Percentiles rank a stretch among this genome's conserved stretches.
Conservation (phyloP, 495 filamentous ascomycete species). For the Podospora bellae-mahoneyi region DNA sequence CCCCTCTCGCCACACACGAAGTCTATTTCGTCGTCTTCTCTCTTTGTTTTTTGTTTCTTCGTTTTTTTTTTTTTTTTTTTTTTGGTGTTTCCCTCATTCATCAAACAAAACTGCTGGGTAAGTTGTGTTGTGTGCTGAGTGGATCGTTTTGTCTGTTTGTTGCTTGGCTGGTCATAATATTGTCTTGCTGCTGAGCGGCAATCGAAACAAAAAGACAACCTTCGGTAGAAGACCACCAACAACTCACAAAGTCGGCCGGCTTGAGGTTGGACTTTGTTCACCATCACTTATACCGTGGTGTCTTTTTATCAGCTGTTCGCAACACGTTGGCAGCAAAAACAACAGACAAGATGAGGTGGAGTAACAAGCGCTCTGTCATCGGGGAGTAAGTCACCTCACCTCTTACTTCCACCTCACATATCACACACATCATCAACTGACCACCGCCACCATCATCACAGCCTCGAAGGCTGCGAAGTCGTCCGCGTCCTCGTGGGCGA, state of each 20-base stretch:
- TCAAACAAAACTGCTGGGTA: neutral
- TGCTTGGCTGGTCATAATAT: neutral
- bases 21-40: neutral
- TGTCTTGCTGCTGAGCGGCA: constrained; percentile 6
- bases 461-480: constrained; percentile 30
- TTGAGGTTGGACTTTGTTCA: neutral
- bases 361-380: constrained; percentile 14
- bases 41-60: neutral
- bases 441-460: constrained; percentile 8
- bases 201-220: neutral
- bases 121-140: neutral
- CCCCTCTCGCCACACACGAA: neutral
- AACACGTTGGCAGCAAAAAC: neutral
- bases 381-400: constrained; percentile 19
- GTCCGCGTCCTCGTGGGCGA: constrained; percentile 44
- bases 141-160: neutral
- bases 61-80: neutral
- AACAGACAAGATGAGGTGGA: constrained; percentile 24
- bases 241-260: neutral
- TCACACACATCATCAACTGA: constrained; percentile 1
- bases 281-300: neutral
- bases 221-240: too few relatives aligned
- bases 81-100: too few relatives aligned
- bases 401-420: neutral
- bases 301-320: neutral